Evolutionary conservation across 371 early-diverging fungal species (phyloP).

Genomic region (Mortierella sp.): DNA sequence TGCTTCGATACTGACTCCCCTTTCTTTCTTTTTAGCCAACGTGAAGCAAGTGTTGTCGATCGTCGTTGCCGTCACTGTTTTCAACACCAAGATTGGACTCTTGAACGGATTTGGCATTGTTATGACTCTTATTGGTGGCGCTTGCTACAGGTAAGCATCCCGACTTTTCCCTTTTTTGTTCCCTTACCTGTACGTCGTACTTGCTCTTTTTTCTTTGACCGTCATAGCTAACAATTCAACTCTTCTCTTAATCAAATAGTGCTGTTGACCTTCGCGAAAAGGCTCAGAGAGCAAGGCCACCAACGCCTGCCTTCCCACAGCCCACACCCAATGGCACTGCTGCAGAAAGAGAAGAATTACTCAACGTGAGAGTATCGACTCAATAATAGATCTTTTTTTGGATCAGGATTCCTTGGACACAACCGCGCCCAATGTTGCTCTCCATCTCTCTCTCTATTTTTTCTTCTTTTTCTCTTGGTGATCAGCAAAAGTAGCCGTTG

Average conservation of each 20-base stretch:
- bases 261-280: slow-evolving; percentile 43
- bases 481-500: too few species aligned
- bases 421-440: too few species aligned
- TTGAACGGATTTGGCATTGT: slow-evolving; percentile 80
- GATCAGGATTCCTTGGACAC: too few species aligned
- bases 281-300: slow-evolving; percentile 28
- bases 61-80: slow-evolving; percentile 79
- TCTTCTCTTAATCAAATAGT: slow-evolving; percentile 10
- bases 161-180: not conserved
- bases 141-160: slow-evolving; percentile 40
- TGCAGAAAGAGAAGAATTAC: slow-evolving; percentile 46
- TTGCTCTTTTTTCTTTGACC: slow-evolving; percentile 5
- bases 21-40: slow-evolving; percentile 62
- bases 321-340: slow-evolving; percentile 25
- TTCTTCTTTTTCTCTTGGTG: too few species aligned
- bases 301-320: slow-evolving; percentile 42
- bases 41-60: slow-evolving; percentile 90
- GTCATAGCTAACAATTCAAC: not conserved
- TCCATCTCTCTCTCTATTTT: too few species aligned
- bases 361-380: slow-evolving; percentile 39
- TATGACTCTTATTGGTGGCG: slow-evolving; percentile 82
- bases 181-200: too few species aligned
- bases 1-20: too few species aligned
- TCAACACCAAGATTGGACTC: slow-evolving; percentile 71
- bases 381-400: slow-evolving; percentile 12